Evolutionary conservation across 768 basidiomycete genomes (phyloP), one percentile per base, ranked within the genome.

Genomic region (Leccinum variicolor): DNA sequence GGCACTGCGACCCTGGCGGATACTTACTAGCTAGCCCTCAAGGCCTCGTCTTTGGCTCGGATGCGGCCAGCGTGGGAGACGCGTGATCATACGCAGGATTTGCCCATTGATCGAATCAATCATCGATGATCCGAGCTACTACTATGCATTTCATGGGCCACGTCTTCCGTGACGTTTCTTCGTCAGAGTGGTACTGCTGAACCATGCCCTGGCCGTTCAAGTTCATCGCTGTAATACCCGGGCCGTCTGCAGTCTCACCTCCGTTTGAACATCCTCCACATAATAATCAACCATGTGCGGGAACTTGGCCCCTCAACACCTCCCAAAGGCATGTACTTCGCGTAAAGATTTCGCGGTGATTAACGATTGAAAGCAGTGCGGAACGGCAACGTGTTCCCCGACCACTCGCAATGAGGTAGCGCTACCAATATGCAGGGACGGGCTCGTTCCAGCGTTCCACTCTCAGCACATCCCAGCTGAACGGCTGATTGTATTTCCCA

Each of bases 331-430:
- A 52, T 52, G 50, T 39, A 11, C 21, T 56, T 39, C 17, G 11
- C 26, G 6, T 19, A 19, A 43, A 5, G 11, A 13, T 28, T 17
- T 28, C 26, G 26, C 26, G 26, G 47, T 28, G 19, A 48, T 48
- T 48, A 48, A 26, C 9, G 45, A 46, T 23, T 13, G 2, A 28
- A 48, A 33, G 28, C 41, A 36, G 13, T 15, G 19, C 17, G 1
- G 36, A 25, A 19, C 58, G 15, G 47, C 46, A 48, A 59, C 56
- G 47, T 49, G 47, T 49, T 34, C 36, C 7, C 29, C 50, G 58
- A 52, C 13, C 25, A 26, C 26, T 28, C 17, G 47, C 47, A 48
- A 48, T 48, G 47, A 28, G 47, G 47, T 28, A n/a, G 26, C 26
- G 6, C 26, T 6, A 15, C 26, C 17, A 43, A 19, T 19, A 5